Percentiles rank a stretch among this genome's conserved stretches.
phyloP scores from a whole-genome alignment of 495 filamentous ascomycete genomes.

The Tirmania nivea region DNA sequence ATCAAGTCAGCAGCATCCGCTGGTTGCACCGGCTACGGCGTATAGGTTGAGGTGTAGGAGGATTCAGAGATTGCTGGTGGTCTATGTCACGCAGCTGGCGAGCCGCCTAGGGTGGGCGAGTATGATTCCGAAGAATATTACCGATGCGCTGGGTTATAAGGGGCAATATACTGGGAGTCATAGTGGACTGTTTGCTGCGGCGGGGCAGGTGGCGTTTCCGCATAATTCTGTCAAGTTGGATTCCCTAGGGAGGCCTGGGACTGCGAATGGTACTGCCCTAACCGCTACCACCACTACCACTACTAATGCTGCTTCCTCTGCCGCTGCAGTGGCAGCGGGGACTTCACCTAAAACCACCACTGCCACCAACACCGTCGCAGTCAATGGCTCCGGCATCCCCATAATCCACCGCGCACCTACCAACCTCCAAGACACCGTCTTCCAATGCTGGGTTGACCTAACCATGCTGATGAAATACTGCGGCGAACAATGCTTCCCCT shows the following conservation, averaged over 20 bases:
- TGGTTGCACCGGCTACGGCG: conserved; percentile 28
- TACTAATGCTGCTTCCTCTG: not conserved
- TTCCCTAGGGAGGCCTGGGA: not conserved
- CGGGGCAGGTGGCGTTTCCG: not conserved
- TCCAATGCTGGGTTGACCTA: conserved; percentile 79
- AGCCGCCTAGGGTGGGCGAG: conserved; percentile 84
- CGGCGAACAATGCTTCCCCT: conserved; percentile 66
- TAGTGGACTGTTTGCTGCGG: not conserved
- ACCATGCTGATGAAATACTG: conserved; percentile 73
- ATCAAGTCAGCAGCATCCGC: conserved; percentile 11
- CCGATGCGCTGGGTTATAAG: conserved; percentile 13
- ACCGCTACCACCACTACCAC: not conserved
- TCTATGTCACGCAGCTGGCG: conserved; percentile 77
- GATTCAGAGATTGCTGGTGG: conserved; percentile 62
- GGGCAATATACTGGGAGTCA: not conserved
- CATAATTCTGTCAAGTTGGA: not conserved
- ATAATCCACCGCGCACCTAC: conserved; percentile 5
- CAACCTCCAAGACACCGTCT: conserved; percentile 47
- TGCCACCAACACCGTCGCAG: not conserved
- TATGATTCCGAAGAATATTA: conserved; percentile 57
- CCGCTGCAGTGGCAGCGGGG: not conserved
- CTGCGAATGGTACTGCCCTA: not conserved
- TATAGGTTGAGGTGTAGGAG: conserved; percentile 60
- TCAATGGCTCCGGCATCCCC: not conserved
- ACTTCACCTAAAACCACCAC: not conserved